Evolutionary conservation across 257 asterid genomes (phyloP).

Genomic region (Haberlea rhodopensis): DNA sequence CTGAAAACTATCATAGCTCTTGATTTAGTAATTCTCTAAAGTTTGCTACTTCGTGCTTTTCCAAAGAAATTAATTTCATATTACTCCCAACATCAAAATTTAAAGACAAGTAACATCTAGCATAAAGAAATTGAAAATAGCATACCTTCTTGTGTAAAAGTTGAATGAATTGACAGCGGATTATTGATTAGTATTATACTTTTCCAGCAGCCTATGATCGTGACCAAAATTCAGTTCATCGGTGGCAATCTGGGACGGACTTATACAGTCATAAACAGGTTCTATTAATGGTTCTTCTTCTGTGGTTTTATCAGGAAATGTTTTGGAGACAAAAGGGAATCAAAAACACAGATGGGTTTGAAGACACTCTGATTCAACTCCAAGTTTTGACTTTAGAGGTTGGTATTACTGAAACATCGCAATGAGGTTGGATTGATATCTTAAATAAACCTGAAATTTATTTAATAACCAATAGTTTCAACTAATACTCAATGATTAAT

Average conservation of each 20-base stretch:
- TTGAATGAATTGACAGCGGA: conserved; percentile 30
- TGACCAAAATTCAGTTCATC: conserved; percentile 40
- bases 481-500: conserved; percentile 32
- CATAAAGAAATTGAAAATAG: neutral
- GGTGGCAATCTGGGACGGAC: conserved; percentile 28
- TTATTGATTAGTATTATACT: conserved; percentile 35
- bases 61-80: neutral
- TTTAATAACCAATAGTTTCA: conserved; percentile 19
- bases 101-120: neutral
- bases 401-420: conserved; percentile 31
- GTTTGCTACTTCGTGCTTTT: neutral
- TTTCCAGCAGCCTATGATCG: conserved; percentile 59
- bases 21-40: neutral
- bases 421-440: conserved; percentile 25
- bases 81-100: too few relatives aligned
- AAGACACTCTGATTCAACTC: conserved; percentile 28
- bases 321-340: conserved; percentile 36
- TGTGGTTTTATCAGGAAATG: conserved; percentile 8
- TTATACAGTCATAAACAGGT: conserved; percentile 1
- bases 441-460: conserved; percentile 19
- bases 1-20: conserved; percentile 6
- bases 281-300: neutral
- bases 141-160: conserved; percentile 65
- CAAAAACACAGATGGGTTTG: conserved; percentile 23
- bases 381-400: conserved; percentile 42